Evolutionary conservation across 306 rosid genomes (phyloP).

Genomic region (Calophaca sinica): DNA sequence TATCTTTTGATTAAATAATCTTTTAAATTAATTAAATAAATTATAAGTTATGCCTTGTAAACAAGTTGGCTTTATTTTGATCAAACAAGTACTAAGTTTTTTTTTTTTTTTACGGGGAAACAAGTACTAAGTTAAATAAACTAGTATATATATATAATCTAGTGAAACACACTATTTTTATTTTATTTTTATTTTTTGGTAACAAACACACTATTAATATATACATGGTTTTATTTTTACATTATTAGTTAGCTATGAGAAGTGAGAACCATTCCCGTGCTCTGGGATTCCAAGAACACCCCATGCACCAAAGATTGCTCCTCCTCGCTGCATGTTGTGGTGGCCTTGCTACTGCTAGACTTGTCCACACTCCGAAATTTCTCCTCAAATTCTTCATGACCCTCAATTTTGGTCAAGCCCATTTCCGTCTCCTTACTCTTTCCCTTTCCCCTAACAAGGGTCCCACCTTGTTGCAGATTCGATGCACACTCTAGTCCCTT

Average conservation of each 20-base stretch:
- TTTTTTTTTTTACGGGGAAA: too few species aligned
- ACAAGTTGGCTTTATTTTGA: too few species aligned
- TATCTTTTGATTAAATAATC: too few species aligned
- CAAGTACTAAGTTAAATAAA: too few species aligned
- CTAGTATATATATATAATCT: too few species aligned
- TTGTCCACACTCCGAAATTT: not conserved
- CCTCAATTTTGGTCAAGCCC: not conserved
- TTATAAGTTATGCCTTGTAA: too few species aligned
- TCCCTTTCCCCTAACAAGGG: not conserved
- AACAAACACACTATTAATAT: too few species aligned
- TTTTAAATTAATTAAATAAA: too few species aligned
- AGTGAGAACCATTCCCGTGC: not conserved
- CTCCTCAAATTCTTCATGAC: not conserved
- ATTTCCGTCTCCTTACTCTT: conserved; percentile 5
- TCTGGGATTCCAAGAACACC: not conserved
- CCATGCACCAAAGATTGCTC: conserved; percentile 41
- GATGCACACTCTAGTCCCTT: conserved; percentile 45
- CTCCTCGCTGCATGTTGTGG: conserved; percentile 31
- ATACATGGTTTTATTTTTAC: too few species aligned
- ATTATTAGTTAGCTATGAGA: not conserved
- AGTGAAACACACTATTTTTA: too few species aligned
- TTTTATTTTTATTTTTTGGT: too few species aligned
- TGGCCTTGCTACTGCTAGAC: conserved; percentile 25
- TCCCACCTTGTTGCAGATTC: conserved; percentile 47
- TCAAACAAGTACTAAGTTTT: too few species aligned